Evolutionary conservation across 371 early-diverging fungal genomes (phyloP).

Genomic region (Phascolomyces articulosus): DNA sequence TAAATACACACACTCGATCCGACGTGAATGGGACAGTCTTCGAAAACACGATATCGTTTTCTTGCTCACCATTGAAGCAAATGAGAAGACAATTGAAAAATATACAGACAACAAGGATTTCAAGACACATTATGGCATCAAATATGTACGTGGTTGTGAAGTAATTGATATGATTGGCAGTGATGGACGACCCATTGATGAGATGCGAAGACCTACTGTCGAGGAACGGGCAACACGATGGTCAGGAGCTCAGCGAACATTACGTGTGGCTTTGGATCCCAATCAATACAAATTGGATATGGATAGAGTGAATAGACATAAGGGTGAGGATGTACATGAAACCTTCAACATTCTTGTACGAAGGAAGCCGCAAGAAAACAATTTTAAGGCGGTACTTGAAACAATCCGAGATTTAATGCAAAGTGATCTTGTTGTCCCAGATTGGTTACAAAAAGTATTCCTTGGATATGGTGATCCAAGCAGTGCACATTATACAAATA

Average conservation of each 20-base stretch:
- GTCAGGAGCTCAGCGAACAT: constrained; percentile 60
- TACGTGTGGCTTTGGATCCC: constrained; percentile 84
- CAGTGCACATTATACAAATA: constrained; percentile 68
- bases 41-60: constrained; percentile 54
- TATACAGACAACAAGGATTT: constrained; percentile 57
- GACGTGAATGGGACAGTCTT: constrained; percentile 89
- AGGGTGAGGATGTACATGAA: constrained; percentile 66
- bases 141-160: constrained; percentile 86
- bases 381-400: constrained; percentile 90
- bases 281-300: constrained; percentile 75
- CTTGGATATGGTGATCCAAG: constrained; percentile 94
- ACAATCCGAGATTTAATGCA: constrained; percentile 88
- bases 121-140: constrained; percentile 74
- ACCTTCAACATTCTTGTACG: constrained; percentile 90
- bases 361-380: constrained; percentile 86
- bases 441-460: constrained; percentile 88
- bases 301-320: constrained; percentile 23
- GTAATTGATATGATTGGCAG: constrained; percentile 76
- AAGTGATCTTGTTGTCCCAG: constrained; percentile 78
- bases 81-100: constrained; percentile 49
- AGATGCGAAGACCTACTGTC: constrained; percentile 38
- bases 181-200: constrained; percentile 70
- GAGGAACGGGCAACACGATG: constrained; percentile 42
- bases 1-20: constrained; percentile 69
- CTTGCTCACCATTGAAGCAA: constrained; percentile 23